Conservation (phyloP, 805 yeast species). For the Pichia occidentalis region DNA sequence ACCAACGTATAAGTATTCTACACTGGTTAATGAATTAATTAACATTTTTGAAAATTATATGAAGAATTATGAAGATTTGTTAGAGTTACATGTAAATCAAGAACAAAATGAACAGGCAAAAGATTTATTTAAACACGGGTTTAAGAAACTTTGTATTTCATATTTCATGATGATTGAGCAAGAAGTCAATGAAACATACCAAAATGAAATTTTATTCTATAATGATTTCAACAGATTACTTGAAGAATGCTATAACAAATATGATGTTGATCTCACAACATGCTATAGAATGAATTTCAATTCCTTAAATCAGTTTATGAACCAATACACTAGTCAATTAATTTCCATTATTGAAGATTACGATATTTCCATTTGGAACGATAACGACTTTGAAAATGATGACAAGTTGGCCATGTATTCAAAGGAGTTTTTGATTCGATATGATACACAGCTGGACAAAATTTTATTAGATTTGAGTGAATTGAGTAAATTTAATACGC, state of each 20-base stretch:
- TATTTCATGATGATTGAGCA: constrained; percentile 24
- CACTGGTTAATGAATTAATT: constrained; percentile 14
- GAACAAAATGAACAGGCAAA: constrained; percentile 20
- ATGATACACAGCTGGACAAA: constrained; percentile 5
- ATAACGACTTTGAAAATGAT: constrained; percentile 12
- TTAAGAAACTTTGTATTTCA: constrained; percentile 24
- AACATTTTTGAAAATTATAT: constrained; percentile 18
- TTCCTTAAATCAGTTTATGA: constrained; percentile 13
- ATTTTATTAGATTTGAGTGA: neutral
- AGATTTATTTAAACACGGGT: constrained; percentile 19
- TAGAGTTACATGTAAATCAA: constrained; percentile 5
- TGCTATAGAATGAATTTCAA: constrained; percentile 21
- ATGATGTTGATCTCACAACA: constrained; percentile 17
- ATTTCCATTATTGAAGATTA: constrained; percentile 15
- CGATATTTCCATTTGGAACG: constrained; percentile 16
- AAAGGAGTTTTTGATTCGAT: constrained; percentile 13
- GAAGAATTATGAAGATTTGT: constrained; percentile 17
- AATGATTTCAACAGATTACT: constrained; percentile 27
- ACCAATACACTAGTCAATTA: constrained; percentile 9
- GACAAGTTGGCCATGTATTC: constrained; percentile 9
- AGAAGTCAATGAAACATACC: constrained; percentile 16
- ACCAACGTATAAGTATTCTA: constrained; percentile 18
- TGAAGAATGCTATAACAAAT: constrained; percentile 17
- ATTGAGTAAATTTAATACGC: constrained; percentile 18
- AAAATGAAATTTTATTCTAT: constrained; percentile 24